Evolutionary conservation across 805 yeast species (phyloP), one percentile per base, ranked within the genome.

Genomic region (Hanseniaspora singularis): DNA sequence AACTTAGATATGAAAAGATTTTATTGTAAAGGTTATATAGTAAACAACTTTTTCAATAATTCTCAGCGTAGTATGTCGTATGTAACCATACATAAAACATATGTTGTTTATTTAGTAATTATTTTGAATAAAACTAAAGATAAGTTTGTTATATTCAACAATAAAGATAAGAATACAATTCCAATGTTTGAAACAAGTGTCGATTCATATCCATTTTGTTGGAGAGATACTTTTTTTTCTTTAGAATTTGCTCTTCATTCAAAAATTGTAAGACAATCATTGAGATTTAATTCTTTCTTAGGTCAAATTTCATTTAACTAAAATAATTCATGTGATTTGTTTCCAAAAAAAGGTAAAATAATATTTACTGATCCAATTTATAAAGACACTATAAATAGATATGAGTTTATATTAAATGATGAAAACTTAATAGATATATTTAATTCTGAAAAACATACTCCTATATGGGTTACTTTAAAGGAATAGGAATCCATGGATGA

Each of bases 1-100:
- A 76, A 74, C 2, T 72, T 64, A 8, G 79, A 79, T 36, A 14
- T 36, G 10, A 23, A 30, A 30, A 33, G 31, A 14, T n/a, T 23
- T 4, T 2, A 16, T 27, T n/a, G 23, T 4, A 20, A 19, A 10
- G 16, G 12, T 9, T 32, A 32, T 12, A 19, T 7, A 15, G 14
- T 11, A 8, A 30, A n/a, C 26, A 23, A 16, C 3, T 34, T 4
- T 27, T 42, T 36, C 19, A 34, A n/a, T 22, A 42, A 42, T 23
- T 28, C 9, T 4, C 22, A 19, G 5, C 36, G 20, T 22, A 14
- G 3, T 2, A 42, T 19, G 36, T n/a, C 19, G 12, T 42, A 40
- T n/a, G 39, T 26, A 11, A 33, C 38, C 3, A 42, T 11, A 24
- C 27, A 16, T 28, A 28, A 10, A n/a, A 36, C 27, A 18, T 22